phyloP scores from a whole-genome alignment of 768 basidiomycete species.

The Pleurotus eryngii region DNA sequence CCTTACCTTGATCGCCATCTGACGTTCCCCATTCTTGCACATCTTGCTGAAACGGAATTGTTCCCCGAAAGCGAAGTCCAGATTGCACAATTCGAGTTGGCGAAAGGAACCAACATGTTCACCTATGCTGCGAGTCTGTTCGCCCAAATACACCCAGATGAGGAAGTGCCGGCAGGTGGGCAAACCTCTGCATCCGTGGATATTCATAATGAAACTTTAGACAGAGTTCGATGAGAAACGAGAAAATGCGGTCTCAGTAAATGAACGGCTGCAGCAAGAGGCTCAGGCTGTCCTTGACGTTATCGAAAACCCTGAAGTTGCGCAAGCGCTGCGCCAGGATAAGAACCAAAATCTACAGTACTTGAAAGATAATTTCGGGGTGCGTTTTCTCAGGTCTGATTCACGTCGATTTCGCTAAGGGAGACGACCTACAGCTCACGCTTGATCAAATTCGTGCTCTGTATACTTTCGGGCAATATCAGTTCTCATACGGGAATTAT shows the following conservation, averaged over 20 bases:
- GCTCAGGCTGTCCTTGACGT: slow-evolving; percentile 93
- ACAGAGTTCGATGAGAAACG: slow-evolving; percentile 85
- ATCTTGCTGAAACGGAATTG: slow-evolving; percentile 71
- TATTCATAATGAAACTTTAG: neutral
- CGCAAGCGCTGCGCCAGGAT: slow-evolving; percentile 90
- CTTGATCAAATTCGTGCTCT: slow-evolving; percentile 93
- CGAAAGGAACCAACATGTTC: slow-evolving; percentile 97
- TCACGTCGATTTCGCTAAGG: slow-evolving; percentile 1
- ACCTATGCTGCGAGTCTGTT: slow-evolving; percentile 87
- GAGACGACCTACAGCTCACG: slow-evolving; percentile 59
- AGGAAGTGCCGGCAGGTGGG: slow-evolving; percentile 67
- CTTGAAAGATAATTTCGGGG: slow-evolving; percentile 89
- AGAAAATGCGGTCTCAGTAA: slow-evolving; percentile 76
- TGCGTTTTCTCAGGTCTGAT: slow-evolving; percentile 33
- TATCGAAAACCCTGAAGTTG: slow-evolving; percentile 96
- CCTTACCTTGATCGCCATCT: slow-evolving; percentile 94
- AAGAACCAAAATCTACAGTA: slow-evolving; percentile 95
- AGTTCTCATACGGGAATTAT: slow-evolving; percentile 98
- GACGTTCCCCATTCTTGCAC: slow-evolving; percentile 86
- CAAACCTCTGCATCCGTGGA: slow-evolving; percentile 1
- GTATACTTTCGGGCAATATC: slow-evolving; percentile 98
- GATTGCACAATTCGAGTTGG: slow-evolving; percentile 94
- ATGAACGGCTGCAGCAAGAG: slow-evolving; percentile 82
- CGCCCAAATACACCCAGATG: slow-evolving; percentile 70
- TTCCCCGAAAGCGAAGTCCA: slow-evolving; percentile 81